Evolutionary conservation across 257 asterid species (phyloP).

Genomic region (Solanum phureja): DNA sequence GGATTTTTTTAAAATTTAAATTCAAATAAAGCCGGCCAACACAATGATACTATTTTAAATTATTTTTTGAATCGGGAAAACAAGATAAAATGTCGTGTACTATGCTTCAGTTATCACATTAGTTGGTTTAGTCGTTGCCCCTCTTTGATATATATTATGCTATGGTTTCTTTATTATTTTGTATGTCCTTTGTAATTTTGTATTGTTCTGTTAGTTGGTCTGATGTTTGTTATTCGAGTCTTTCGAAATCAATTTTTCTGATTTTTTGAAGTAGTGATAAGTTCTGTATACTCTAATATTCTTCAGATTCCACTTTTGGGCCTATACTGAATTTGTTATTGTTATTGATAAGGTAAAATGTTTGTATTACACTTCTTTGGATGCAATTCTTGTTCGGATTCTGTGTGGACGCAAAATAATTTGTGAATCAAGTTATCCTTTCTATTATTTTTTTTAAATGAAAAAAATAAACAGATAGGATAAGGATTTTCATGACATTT

Average conservation of each 20-base stretch:
- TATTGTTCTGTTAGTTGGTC: too few relatives aligned
- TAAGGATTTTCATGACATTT: background rate
- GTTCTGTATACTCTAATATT: accelerated
- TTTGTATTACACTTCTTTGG: background rate
- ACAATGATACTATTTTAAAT: background rate
- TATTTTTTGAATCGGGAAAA: background rate
- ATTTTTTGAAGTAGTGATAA: accelerated
- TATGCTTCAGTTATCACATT: background rate
- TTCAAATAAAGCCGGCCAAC: background rate
- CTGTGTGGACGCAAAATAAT: accelerated
- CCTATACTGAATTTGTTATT: too few relatives aligned
- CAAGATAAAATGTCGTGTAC: background rate
- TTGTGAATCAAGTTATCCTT: background rate
- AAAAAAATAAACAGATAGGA: background rate
- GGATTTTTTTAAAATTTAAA: background rate
- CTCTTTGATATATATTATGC: too few relatives aligned
- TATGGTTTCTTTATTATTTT: too few relatives aligned
- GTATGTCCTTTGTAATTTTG: too few relatives aligned
- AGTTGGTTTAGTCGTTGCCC: background rate
- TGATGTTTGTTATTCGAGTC: too few relatives aligned
- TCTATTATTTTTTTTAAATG: too few relatives aligned
- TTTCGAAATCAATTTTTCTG: accelerated
- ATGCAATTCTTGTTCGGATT: background rate
- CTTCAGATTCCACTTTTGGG: accelerated
- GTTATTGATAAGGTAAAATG: too few relatives aligned